Base-by-base conservation (phyloP, 2,329 filamentous ascomycete genomes). In the Akanthomyces uredinophilus region DNA sequence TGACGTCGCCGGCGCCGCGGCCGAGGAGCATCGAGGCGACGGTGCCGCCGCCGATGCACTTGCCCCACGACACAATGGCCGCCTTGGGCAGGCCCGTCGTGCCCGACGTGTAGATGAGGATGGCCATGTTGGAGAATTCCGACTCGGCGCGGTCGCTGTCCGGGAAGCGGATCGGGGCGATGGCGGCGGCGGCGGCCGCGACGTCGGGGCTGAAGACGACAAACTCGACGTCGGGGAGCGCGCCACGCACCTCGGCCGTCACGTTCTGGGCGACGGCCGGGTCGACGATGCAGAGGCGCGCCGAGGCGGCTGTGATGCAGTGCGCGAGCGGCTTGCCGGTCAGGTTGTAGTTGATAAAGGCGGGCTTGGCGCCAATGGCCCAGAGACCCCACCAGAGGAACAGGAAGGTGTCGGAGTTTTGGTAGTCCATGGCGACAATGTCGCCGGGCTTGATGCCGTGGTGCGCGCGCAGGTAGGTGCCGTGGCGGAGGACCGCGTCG, bases 321-420 rank as follows among this genome's bases (percentile, higher is more conserved):
- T 96, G 92, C 3, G 84, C 73, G 64, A 96, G 78, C 0, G 91
- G 81, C 32, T 88, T 84, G 14, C 87, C 88, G 0, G 83, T 81
- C 54, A 96, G 77, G 71, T 95, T 95, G 75, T 93, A 94, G 75
- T 96, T 96, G 76, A 96, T 89, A 68, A 95, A 91, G 0, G 92
- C 92, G 0, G 92, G 91, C 61, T 87, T 87, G 0, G 90, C 92
- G 13, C 92, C 92, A 63, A 96, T 86, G 35, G 87, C 86, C 91
- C 91, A 96, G 37, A 96, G 75, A 0, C 88, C 92, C 60, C 93
- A 79, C 81, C 87, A 85, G 10, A 96, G 65, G 71, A 93, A 90
- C 32, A 94, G 70, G 69, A 92, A 94, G 3, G 83, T 81, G n/a
- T 91, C 86, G 46, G 86, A 90, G 71, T 96, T 96, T 74, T 89